Percentiles rank a stretch among this genome's conserved stretches.
These are phyloP conservation scores for Penicillium brevicompactum DNA, from an alignment of 2,329 filamentous ascomycete species.

Conservation along the genomic window DNA sequence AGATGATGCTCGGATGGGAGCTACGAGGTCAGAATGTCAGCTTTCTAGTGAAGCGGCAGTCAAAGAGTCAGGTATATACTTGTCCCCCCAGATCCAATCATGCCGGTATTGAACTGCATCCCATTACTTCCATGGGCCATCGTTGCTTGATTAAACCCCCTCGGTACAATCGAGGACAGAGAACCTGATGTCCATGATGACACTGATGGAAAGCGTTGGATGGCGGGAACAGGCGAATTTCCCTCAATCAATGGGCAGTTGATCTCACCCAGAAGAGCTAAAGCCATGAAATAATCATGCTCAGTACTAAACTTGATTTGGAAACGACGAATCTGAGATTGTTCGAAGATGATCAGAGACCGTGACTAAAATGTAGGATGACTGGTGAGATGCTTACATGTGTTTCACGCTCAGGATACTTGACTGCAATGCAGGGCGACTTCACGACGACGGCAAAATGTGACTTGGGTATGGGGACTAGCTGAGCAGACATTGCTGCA, in stretches of 20 bases:
- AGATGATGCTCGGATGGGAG: constrained; percentile 11
- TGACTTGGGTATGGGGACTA: constrained; percentile 27
- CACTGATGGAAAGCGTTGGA: constrained; percentile 26
- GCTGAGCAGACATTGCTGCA: constrained; percentile 17
- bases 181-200: constrained; percentile 29
- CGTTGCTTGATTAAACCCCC: background rate
- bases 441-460: constrained; percentile 47
- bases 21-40: constrained; percentile 1
- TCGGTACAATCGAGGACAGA: constrained; percentile 9
- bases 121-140: constrained; percentile 10
- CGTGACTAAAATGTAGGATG: background rate
- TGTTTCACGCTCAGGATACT: constrained; percentile 40
- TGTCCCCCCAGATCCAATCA: constrained; percentile 5
- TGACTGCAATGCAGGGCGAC: constrained; percentile 49
- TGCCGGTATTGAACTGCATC: constrained; percentile 2
- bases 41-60: background rate
- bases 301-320: constrained; percentile 47
- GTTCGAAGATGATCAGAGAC: background rate
- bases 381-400: constrained; percentile 25
- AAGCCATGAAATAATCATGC: constrained; percentile 43
- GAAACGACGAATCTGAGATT: constrained; percentile 44
- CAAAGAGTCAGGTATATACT: constrained; percentile 6
- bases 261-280: constrained; percentile 44
- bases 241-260: constrained; percentile 49
- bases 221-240: constrained; percentile 25